phyloP scores from a whole-genome alignment of 1,139 yeast genomes.

The Geotrichum europaeum region DNA sequence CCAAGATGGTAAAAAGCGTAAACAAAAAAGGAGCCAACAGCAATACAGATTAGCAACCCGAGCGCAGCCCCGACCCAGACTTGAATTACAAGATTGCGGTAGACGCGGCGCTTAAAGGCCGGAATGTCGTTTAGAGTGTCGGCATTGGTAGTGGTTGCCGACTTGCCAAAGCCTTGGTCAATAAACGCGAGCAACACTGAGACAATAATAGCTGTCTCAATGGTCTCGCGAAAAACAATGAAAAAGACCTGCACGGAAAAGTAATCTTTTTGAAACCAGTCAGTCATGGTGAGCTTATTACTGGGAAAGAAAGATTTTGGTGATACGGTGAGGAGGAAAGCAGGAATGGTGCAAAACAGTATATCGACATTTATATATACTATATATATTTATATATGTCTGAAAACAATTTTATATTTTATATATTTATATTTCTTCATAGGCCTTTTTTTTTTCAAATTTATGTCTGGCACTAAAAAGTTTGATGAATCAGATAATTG shows the following conservation, averaged over 20 bases:
- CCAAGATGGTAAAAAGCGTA: conserved; percentile 71
- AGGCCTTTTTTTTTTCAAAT: not conserved
- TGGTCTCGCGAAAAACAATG: conserved; percentile 77
- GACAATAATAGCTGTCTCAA: conserved; percentile 81
- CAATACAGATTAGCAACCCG: conserved; percentile 68
- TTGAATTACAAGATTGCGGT: conserved; percentile 47
- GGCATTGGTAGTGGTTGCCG: conserved; percentile 21
- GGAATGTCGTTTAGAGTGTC: not conserved
- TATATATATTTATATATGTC: not conserved
- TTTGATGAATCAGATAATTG: not conserved
- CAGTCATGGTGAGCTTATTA: not conserved
- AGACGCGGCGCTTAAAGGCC: not conserved
- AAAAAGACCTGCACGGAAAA: conserved; percentile 78
- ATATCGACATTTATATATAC: not conserved
- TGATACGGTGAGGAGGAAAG: not conserved
- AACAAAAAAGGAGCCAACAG: conserved; percentile 71
- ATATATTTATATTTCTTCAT: too few species aligned
- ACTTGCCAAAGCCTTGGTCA: conserved; percentile 47
- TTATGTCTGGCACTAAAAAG: not conserved
- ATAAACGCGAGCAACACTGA: conserved; percentile 80
- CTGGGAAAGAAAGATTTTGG: not conserved
- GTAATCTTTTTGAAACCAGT: conserved; percentile 41
- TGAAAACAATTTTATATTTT: too few species aligned
- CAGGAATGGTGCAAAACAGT: not conserved
- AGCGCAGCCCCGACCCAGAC: conserved; percentile 78